Evolutionary conservation across 2,329 filamentous ascomycete species (phyloP).

Genomic region (Botrytis porri): DNA sequence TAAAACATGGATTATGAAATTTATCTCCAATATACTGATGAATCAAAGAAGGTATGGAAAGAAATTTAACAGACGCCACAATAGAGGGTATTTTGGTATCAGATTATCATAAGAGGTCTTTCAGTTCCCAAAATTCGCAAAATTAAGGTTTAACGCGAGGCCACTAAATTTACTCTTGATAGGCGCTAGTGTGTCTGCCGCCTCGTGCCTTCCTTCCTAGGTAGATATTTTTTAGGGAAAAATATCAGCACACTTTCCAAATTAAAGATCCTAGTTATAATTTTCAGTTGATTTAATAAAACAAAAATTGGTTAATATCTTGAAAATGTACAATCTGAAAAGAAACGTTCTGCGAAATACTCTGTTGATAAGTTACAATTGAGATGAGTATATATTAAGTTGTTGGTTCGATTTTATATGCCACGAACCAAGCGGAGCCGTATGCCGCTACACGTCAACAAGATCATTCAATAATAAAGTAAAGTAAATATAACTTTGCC

Average conservation of each 20-base stretch:
- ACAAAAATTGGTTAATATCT: not conserved
- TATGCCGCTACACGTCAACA: not conserved
- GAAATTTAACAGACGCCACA: constrained; percentile 1
- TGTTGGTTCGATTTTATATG: not conserved
- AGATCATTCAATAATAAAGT: not conserved
- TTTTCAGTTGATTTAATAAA: not conserved
- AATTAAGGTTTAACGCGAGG: constrained; percentile 22
- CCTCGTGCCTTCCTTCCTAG: not conserved
- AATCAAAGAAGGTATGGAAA: constrained; percentile 8
- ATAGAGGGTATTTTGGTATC: constrained; percentile 10
- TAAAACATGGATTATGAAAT: constrained; percentile 15
- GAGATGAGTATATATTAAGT: not conserved
- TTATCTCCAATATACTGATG: not conserved
- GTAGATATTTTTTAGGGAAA: not conserved
- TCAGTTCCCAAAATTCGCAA: constrained; percentile 18
- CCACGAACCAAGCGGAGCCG: not conserved
- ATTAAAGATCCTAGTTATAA: not conserved
- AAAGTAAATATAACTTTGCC: not conserved
- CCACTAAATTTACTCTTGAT: constrained; percentile 10
- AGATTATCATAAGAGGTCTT: not conserved
- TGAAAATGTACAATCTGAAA: not conserved
- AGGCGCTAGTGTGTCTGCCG: constrained; percentile 7
- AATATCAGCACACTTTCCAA: not conserved
- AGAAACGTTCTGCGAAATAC: not conserved
- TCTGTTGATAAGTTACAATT: not conserved